A percentile compares a stretch with the other conserved stretches of the same genome.
These are phyloP conservation scores for Soucietia sequanensis DNA, from an alignment of 805 yeast species.

Conservation along the genomic window DNA sequence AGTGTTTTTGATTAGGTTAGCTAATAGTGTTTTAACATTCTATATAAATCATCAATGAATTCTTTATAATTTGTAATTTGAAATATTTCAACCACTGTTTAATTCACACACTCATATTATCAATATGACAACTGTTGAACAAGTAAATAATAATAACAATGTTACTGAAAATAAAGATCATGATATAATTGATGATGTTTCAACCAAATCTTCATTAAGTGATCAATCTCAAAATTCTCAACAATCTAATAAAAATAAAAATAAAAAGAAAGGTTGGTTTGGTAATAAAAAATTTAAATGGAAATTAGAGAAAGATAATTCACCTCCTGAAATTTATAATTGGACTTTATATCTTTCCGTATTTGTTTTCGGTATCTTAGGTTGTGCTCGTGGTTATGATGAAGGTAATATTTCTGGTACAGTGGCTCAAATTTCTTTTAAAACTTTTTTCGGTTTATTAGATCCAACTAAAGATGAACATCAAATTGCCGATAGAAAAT, in stretches of 20 bases:
- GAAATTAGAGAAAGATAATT: conserved; percentile 26
- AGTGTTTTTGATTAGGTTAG: no score
- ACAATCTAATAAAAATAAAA: background rate
- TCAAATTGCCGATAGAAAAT: conserved; percentile 45
- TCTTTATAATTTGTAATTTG: no score
- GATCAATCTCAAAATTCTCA: background rate
- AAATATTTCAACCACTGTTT: no score
- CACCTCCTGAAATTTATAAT: conserved; percentile 49
- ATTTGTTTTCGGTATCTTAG: conserved; percentile 52
- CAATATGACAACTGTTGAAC: no score
- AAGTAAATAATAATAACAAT: no score
- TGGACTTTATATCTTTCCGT: conserved; percentile 44
- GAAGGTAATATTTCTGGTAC: conserved; percentile 53
- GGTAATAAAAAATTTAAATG: conserved; percentile 11
- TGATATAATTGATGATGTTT: no score
- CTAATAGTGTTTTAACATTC: no score
- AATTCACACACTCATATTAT: no score
- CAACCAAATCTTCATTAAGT: background rate
- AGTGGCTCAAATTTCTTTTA: conserved; percentile 44
- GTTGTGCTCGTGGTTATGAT: conserved; percentile 57
- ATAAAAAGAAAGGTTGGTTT: background rate
- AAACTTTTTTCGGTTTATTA: conserved; percentile 40
- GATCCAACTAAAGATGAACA: conserved; percentile 33
- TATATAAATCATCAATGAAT: no score
- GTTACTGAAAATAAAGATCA: no score